Evolutionary conservation across 1,284 basidiomycete genomes (phyloP).

Genomic region (Trichosporon asahii): DNA sequence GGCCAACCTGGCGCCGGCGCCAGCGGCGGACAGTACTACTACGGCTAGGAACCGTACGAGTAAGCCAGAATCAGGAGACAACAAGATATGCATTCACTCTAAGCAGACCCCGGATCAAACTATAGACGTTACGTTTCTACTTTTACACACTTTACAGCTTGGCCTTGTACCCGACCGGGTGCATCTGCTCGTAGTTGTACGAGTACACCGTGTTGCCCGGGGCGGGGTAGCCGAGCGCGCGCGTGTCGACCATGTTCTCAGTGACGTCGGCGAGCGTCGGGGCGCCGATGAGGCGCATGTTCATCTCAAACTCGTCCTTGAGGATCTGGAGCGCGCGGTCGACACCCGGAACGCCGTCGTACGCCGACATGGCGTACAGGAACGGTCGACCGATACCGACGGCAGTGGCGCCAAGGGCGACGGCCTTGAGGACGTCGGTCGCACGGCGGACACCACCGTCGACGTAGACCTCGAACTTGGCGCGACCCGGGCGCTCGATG

Average conservation of each 20-base stretch:
- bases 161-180: slow-evolving; percentile 50
- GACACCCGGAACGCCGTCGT: slow-evolving; percentile 70
- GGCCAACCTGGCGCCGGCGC: neutral
- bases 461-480: slow-evolving; percentile 79
- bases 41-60: neutral
- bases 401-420: slow-evolving; percentile 86
- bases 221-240: slow-evolving; percentile 57
- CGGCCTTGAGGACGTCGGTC: slow-evolving; percentile 86
- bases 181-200: slow-evolving; percentile 57
- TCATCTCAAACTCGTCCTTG: slow-evolving; percentile 90
- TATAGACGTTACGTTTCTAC: neutral
- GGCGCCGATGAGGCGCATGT: slow-evolving; percentile 81
- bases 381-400: slow-evolving; percentile 70
- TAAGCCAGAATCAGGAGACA: neutral
- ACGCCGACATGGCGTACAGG: slow-evolving; percentile 83
- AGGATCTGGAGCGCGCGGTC: slow-evolving; percentile 73
- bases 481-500: slow-evolving; percentile 42
- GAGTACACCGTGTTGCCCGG: slow-evolving; percentile 71
- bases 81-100: slow-evolving; percentile 6
- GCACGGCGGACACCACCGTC: slow-evolving; percentile 90
- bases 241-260: slow-evolving; percentile 83
- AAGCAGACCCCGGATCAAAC: neutral
- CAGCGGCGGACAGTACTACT: neutral
- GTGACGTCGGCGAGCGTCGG: slow-evolving; percentile 70
- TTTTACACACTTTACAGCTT: neutral